These are phyloP conservation scores for Populus hybrid DNA, from an alignment of 441 rosid genomes.

Conservation along the genomic window DNA sequence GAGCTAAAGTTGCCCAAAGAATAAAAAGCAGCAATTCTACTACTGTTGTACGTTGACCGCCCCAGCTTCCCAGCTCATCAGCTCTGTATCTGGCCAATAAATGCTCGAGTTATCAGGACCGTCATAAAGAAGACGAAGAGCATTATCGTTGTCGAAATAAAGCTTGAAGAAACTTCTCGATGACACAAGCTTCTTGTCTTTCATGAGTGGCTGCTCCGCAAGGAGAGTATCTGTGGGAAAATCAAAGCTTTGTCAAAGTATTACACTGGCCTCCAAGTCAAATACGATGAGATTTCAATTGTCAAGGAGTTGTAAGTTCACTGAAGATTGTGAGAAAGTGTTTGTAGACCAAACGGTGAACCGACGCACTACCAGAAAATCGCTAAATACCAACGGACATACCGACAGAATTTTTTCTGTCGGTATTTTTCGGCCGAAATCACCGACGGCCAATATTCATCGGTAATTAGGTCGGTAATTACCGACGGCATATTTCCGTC, in stretches of 20 bases:
- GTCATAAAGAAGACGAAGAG: conserved; percentile 26
- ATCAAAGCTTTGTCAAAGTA: conserved; percentile 34
- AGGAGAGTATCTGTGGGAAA: conserved; percentile 36
- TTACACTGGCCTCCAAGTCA: neutral
- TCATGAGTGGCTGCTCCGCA: conserved; percentile 26
- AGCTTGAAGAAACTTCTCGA: conserved; percentile 22
- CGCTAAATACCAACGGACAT: too few species aligned
- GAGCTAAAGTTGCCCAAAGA: conserved; percentile 12
- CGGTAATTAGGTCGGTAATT: too few species aligned
- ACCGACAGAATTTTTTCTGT: too few species aligned
- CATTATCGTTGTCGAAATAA: conserved; percentile 26
- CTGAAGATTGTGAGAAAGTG: neutral
- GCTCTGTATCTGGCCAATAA: conserved; percentile 27
- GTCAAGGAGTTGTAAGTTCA: conserved; percentile 2
- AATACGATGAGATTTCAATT: conserved; percentile 20
- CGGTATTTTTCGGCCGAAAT: too few species aligned
- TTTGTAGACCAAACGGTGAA: conserved; percentile 12
- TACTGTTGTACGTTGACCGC: conserved; percentile 12
- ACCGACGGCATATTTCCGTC: too few species aligned
- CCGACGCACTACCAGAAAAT: too few species aligned
- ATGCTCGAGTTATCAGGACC: conserved; percentile 21
- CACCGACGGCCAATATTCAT: too few species aligned
- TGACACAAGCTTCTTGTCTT: conserved; percentile 19
- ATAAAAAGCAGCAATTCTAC: conserved; percentile 12
- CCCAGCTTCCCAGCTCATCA: conserved; percentile 8